Evolutionary conservation across 148 eudicot genomes (phyloP).

Genomic region (Diospyros lotus): DNA sequence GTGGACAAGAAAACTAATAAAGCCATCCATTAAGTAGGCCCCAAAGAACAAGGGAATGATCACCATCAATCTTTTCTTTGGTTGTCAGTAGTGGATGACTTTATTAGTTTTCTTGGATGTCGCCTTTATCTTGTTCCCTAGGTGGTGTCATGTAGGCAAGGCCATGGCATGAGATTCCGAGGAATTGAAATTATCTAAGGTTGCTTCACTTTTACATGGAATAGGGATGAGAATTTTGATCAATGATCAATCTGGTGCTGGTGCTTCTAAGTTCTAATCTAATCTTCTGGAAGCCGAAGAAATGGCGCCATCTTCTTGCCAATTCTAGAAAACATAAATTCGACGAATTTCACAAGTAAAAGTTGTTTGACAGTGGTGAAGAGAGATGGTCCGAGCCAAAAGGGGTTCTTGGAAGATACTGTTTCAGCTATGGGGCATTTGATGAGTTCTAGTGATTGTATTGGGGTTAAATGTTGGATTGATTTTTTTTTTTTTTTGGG

Average conservation of each 20-base stretch:
- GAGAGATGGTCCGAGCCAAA: not conserved
- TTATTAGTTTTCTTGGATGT: no score
- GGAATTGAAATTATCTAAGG: conserved; percentile 32
- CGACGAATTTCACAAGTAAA: conserved; percentile 15
- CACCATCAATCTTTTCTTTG: no score
- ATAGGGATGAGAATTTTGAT: not conserved
- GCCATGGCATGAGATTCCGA: conserved; percentile 41
- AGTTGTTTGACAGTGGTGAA: conserved; percentile 16
- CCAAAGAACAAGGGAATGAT: no score
- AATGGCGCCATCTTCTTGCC: conserved; percentile 24
- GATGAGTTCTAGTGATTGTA: not conserved
- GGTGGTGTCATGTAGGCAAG: no score
- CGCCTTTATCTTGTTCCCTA: no score
- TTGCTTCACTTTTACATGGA: conserved; percentile 21
- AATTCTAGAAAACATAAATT: conserved; percentile 37
- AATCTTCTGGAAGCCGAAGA: conserved; percentile 40
- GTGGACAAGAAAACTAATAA: no score
- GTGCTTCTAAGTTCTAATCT: not conserved
- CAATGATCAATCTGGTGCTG: conserved; percentile 15
- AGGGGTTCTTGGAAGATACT: not conserved
- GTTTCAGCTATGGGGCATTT: conserved; percentile 18
- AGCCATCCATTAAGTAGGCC: no score
- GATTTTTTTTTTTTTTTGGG: conserved; percentile 34
- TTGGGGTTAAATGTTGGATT: conserved; percentile 18
- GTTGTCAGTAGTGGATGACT: no score